Evolutionary conservation across 2,329 filamentous ascomycete genomes (phyloP), one percentile per base, ranked within the genome.

Genomic region (Macrophomina phaseolina): DNA sequence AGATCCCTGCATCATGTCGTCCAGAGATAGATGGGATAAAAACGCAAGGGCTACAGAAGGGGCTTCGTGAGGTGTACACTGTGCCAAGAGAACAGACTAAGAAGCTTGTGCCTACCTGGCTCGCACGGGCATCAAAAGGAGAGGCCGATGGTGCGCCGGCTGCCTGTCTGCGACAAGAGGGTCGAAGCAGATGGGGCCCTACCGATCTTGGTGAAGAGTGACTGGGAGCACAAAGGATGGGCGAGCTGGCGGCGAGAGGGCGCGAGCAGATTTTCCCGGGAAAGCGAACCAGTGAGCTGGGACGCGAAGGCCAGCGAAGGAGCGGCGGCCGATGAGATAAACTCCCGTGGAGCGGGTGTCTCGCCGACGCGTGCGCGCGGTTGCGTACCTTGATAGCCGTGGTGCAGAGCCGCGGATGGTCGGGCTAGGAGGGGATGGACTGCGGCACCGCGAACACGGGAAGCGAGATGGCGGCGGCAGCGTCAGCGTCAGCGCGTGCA

Each of bases 111-210:
- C 62, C 40, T 64, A 64, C 62, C 45, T 52, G 36, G 56, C 38
- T 38, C 45, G 60, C 60, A 63, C 60, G 60, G 60, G 60, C 60
- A 63, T 48, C 56, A 61, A 61, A 61, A 36, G 56, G 40, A 61
- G 56, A 45, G 40, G 18, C 56, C 28, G 40, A 61, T 23, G 11
- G 55, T 32, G 55, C 55, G 55, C 55, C 55, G 55, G 38, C 23
- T 42, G 55, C 30, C n/a, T 23, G 7, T 46, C 40, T 61, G 40
- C 56, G 40, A 48, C 56, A 42, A 42, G 53, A 23, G 18, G 53
- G 12, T 34, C 34, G 56, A 38, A 34, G 56, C 56, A 48, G 60
- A n/a, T 52, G 60, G 48, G 18, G 32, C 60, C 46, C 40, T 63
- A 52, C 45, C 60, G 2, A 32, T 30, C 60, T 40, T 11, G 23